phyloP scores from a whole-genome alignment of 1,284 basidiomycete genomes.

The Naganishia sp. region DNA sequence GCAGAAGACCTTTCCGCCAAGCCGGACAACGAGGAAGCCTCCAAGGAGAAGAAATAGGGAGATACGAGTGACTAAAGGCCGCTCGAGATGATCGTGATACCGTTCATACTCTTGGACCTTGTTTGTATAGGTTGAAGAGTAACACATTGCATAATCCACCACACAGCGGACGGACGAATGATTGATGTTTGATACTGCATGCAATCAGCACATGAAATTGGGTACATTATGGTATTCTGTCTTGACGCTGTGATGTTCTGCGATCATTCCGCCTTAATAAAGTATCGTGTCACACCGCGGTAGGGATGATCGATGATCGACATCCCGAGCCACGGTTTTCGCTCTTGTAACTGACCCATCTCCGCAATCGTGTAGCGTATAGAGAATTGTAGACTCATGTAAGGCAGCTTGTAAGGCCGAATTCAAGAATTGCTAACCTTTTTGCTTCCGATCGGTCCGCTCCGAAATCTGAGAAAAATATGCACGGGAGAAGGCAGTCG shows the following conservation, averaged over 20 bases:
- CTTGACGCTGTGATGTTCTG: too few relatives aligned
- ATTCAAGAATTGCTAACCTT: neutral
- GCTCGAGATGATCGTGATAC: too few relatives aligned
- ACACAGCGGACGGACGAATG: too few relatives aligned
- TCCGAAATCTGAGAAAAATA: constrained; percentile 7
- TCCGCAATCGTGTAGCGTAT: too few relatives aligned
- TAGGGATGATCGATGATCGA: neutral
- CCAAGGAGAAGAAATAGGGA: neutral
- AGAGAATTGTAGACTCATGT: neutral
- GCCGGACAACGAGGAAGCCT: neutral
- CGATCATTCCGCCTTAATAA: too few relatives aligned
- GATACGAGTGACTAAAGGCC: neutral
- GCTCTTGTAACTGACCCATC: too few relatives aligned
- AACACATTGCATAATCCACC: too few relatives aligned
- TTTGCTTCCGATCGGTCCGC: constrained; percentile 14
- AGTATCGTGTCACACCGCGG: neutral
- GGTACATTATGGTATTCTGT: too few relatives aligned
- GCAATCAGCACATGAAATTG: too few relatives aligned
- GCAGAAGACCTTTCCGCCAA: neutral
- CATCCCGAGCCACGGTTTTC: too few relatives aligned
- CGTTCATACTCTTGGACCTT: neutral
- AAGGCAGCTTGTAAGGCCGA: neutral
- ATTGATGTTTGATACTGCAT: too few relatives aligned
- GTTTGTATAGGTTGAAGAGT: neutral
- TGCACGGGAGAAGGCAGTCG: neutral